Evolutionary conservation across 148 eudicot species (phyloP).

Genomic region (Cornus suecica): DNA sequence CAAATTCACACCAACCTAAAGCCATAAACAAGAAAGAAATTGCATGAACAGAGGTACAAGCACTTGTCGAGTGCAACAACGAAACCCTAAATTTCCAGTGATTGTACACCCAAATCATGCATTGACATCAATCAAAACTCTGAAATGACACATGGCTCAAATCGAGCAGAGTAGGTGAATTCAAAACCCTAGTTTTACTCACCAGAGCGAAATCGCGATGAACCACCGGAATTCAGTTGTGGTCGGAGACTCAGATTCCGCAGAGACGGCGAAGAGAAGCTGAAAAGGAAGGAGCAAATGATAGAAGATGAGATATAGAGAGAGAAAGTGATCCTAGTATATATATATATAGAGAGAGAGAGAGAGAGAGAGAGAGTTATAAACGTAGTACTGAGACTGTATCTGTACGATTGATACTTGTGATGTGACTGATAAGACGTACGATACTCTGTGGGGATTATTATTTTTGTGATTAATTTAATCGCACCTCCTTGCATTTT

Average conservation of each 20-base stretch:
- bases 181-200: conserved; percentile 8
- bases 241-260: conserved; percentile 2
- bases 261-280: conserved; percentile 10
- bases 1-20: conserved; percentile 2
- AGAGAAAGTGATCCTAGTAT: not conserved
- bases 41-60: not conserved
- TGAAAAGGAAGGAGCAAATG: conserved; percentile 18
- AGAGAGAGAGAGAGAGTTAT: too few relatives aligned
- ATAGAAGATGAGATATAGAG: conserved; percentile 12
- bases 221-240: conserved; percentile 3
- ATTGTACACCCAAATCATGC: conserved; percentile 3
- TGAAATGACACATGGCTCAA: not conserved
- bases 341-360: too few relatives aligned
- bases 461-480: not conserved
- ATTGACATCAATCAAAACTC: not conserved
- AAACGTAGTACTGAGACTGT: conserved; percentile 8
- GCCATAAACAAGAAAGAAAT: not conserved
- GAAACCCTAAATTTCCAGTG: conserved; percentile 1
- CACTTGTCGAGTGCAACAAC: not conserved
- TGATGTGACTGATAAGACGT: not conserved
- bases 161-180: conserved; percentile 1
- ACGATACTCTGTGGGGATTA: conserved; percentile 2
- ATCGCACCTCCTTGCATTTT: too few relatives aligned
- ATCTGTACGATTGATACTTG: conserved; percentile 1
- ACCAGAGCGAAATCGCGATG: not conserved